Evolutionary conservation across 2,329 filamentous ascomycete species (phyloP), one percentile per base, ranked within the genome.

Genomic region (Venturia aucupariae): DNA sequence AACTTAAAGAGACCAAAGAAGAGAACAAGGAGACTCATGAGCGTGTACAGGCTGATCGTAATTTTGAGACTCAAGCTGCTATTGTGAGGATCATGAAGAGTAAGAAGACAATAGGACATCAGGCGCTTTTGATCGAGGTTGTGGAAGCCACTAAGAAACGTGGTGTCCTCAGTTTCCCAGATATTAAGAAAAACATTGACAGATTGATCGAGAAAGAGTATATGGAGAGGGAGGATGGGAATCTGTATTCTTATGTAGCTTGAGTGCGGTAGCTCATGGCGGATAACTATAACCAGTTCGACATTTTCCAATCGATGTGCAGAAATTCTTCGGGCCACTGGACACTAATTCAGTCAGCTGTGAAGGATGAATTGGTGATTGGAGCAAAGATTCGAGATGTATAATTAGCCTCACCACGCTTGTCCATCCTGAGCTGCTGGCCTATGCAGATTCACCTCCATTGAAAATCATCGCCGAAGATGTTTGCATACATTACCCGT

Each of bases 61-160:
- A 96, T 72, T 96, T 95, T 71, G 95, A 99, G 78, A 97, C 92
- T 0, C 94, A 99, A 75, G 94, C 94, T 0, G 93, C 94, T 0
- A 95, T 99, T 72, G 94, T 99, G 67, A 82, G 94, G 22, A 96
- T 99, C 72, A 92, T 99, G 90, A 99, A 99, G 85, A 89, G 87
- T 68, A 83, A 91, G 68, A 97, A 97, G 84, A 84, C 78, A 10
- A 92, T 97, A 76, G 86, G 84, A 4, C 93, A 97, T 73, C 81
- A 85, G n/a, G 89, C 96, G 74, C 79, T 99, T 32, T 89, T 97
- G 24, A 87, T 89, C 2, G 92, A 97, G 78, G 92, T 96, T 22
- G 97, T 99, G 72, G 90, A 88, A 70, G 86, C 93, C 72, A 99
- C 93, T 1, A 90, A 88, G 79, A 90, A 84, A 69, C 83, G 94